Base-by-base conservation (phyloP, 106 monocot species). In the Narthecium ossifragum region DNA sequence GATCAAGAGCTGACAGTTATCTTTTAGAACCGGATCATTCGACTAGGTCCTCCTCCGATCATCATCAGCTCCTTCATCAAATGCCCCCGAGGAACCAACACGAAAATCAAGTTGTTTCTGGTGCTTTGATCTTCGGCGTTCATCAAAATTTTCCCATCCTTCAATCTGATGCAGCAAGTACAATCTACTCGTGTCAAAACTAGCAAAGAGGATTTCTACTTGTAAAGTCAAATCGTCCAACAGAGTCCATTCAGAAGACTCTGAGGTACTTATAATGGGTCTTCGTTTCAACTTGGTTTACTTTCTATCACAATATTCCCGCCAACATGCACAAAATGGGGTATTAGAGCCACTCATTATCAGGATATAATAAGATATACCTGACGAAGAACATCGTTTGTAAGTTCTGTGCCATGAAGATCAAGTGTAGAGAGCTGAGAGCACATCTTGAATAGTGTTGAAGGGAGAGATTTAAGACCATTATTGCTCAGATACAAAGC, bases 51-150 rank as follows among this genome's bases (percentile, higher is more conserved):
- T n/a, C 29, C 59, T 14, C 46, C 50, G 34, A 32, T 82, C 69
- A 63, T 86, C 80, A 64, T 94, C 96, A 4, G 90, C 96, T 53
- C 96, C 96, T 78, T 96, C 86, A 63, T 98, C 96, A 54, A 98
- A 98, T 13, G 57, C 63, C 57, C 84, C 81, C 11, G 96, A 77
- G 8, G 68, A 79, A 55, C 84, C 90, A 56, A 81, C 75, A 52
- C 73, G 80, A 51, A 90, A 90, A 74, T 87, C 90, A 12, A 98
- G 81, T 60, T 90, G 90, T 71, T 96, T 96, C 67, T 90, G 80
- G 59, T 84, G 78, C 71, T 90, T 98, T 29, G 68, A 51, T 11
- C 81, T 64, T 0, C 90, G 78, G 8, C 86, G 90, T 48, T 76
- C 69, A 48, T 98, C 96, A 67, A 98, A 98, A 40, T 68, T 84